Evolutionary conservation across 768 basidiomycete genomes (phyloP), one percentile per base, ranked within the genome.

Genomic region (Mycena capillaripes): DNA sequence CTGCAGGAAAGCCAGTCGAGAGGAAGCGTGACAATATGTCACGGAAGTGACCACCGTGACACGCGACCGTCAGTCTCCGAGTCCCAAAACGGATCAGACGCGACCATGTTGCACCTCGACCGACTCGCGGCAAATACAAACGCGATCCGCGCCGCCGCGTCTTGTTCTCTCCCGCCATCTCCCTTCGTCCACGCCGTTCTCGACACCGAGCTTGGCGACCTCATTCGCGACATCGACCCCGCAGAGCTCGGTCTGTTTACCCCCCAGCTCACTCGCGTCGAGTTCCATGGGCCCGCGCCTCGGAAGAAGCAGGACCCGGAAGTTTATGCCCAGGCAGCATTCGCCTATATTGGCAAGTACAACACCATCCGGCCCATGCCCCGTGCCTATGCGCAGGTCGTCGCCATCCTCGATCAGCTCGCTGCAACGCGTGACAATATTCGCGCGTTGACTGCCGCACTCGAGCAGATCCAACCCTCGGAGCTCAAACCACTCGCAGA

Each of bases 161-260:
- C 66, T 59, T 69, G 30, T 4, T 69, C 75, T 63, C 72, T 73
- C 64, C 71, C 78, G 4, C 73, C 82, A 14, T 80, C 85, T 11
- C 88, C 89, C 2, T 95, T 95, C 78, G 89, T 92, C 7, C 82
- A 79, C 62, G 93, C 94, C 4, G 87, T 94, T 11, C 89, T 95
- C 29, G 74, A 86, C 23, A 86, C 90, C 0, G 81, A 87, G 60
- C 87, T 95, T 11, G 91, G 91, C 50, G 92, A 95, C 76, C 89
- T 95, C 71, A 93, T 95, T 71, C 93, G 94, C 76, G 94, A 95
- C 76, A 85, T 92, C 71, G 93, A 95, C 74, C 85, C 91, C 11
- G 90, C 93, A 7, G 94, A 95, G 77, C 86, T 94, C 30, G 94
- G 94, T 42, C 89, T 95, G 29, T 95, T 95, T 82, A 90, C 79